Conservation (phyloP, 129 eudicot species). For the Flaveria ramosissima region DNA sequence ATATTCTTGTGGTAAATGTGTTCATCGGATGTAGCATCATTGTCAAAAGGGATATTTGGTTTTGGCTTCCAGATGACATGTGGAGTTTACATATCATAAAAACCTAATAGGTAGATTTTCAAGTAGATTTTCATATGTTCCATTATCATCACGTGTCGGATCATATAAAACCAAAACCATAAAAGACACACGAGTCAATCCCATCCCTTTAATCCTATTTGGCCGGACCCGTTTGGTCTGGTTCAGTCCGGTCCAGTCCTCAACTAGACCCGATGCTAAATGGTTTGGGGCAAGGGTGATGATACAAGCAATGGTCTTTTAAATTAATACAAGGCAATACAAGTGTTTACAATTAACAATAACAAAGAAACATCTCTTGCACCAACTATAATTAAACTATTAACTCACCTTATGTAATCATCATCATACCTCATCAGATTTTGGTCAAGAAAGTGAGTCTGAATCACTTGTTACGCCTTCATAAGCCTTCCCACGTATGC, state of each 20-base stretch:
- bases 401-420: conserved; percentile 18
- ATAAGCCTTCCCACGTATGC: conserved; percentile 73
- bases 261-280: neutral
- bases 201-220: neutral
- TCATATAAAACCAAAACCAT: too few relatives aligned
- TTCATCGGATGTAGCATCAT: too few relatives aligned
- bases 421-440: conserved; percentile 4
- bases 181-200: too few relatives aligned
- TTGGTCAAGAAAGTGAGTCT: conserved; percentile 12
- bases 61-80: too few relatives aligned
- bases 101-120: too few relatives aligned
- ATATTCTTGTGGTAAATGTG: too few relatives aligned
- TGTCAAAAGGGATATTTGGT: neutral
- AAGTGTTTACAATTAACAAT: conserved; percentile 19
- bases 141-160: too few relatives aligned
- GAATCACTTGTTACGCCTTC: conserved; percentile 44
- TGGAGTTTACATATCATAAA: too few relatives aligned
- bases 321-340: conserved; percentile 31
- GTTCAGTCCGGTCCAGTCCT: neutral
- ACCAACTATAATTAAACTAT: conserved; percentile 11
- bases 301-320: neutral
- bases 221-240: neutral
- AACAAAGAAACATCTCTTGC: conserved; percentile 20
- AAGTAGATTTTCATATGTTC: too few relatives aligned
- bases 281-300: neutral